A percentile compares a stretch with the other conserved stretches of the same genome.
phyloP scores from a whole-genome alignment of 2,329 filamentous ascomycete species.

The Colletotrichum sidae region DNA sequence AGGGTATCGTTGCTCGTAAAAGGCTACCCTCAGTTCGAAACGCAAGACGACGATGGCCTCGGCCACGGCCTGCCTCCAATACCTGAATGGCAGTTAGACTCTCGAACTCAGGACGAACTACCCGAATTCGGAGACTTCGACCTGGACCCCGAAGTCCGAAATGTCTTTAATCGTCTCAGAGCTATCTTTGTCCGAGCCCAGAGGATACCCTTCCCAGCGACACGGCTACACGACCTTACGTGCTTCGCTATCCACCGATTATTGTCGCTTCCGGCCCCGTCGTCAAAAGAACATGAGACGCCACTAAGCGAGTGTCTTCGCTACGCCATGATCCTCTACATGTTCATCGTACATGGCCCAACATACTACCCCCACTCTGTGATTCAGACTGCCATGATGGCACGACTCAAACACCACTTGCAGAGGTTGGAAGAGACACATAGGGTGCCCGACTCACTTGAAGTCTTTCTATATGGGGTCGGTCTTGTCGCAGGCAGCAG shows the following conservation, averaged over 20 bases:
- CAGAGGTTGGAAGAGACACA: conserved; percentile 36
- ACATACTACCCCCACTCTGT: conserved; percentile 66
- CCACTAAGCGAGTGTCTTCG: conserved; percentile 58
- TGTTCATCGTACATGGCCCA: conserved; percentile 65
- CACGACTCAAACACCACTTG: conserved; percentile 47
- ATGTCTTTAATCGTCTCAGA: conserved; percentile 13
- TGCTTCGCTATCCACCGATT: conserved; percentile 66
- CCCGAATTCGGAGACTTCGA: conserved; percentile 40
- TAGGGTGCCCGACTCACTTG: conserved; percentile 42
- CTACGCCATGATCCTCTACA: conserved; percentile 59
- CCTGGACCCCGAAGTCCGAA: conserved; percentile 44
- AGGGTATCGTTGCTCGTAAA: conserved; percentile 70
- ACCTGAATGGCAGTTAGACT: conserved; percentile 58
- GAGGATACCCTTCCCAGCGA: conserved; percentile 46
- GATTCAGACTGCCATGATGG: conserved; percentile 50
- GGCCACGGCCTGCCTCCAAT: conserved; percentile 63
- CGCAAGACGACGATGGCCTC: conserved; percentile 60
- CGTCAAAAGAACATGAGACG: conserved; percentile 21
- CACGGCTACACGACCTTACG: conserved; percentile 65
- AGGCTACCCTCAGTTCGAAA: conserved; percentile 63
- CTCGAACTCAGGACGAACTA: conserved; percentile 25
- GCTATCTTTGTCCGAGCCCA: conserved; percentile 39
- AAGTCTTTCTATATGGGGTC: conserved; percentile 56
- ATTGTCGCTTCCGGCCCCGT: conserved; percentile 43
- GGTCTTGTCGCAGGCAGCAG: conserved; percentile 51